These are phyloP conservation scores for Tolypocladium sp. DNA, from an alignment of 2,329 filamentous ascomycete species.

Conservation along the genomic window DNA sequence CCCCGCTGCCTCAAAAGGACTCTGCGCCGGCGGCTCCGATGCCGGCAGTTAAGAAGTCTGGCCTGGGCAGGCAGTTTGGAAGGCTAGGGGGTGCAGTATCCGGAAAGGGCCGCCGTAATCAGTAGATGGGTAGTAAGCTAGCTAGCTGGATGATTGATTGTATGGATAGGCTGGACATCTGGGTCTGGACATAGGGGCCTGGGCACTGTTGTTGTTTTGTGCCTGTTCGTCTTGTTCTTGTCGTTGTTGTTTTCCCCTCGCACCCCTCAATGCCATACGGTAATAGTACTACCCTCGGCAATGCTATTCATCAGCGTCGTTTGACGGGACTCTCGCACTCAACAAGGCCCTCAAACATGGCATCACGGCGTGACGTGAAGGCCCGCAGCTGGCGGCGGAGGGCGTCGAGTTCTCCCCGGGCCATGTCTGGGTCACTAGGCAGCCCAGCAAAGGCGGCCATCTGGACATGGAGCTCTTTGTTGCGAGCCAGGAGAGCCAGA, in stretches of 20 bases:
- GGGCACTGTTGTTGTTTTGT: neutral
- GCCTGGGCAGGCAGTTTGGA: slow-evolving; percentile 60
- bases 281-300: neutral
- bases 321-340: slow-evolving; percentile 49
- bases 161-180: neutral
- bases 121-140: slow-evolving; percentile 4
- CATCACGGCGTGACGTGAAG: slow-evolving; percentile 57
- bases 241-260: neutral
- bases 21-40: slow-evolving; percentile 28
- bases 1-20: slow-evolving; percentile 42
- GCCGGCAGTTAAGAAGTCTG: slow-evolving; percentile 47
- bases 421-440: slow-evolving; percentile 60
- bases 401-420: slow-evolving; percentile 60
- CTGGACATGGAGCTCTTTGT: slow-evolving; percentile 51
- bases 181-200: neutral
- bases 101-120: slow-evolving; percentile 47
- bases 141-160: neutral
- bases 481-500: slow-evolving; percentile 43
- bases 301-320: slow-evolving; percentile 12
- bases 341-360: slow-evolving; percentile 65
- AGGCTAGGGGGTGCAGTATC: slow-evolving; percentile 63
- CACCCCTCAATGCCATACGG: neutral
- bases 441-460: slow-evolving; percentile 61
- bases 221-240: neutral
- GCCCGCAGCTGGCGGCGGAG: slow-evolving; percentile 54